Evolutionary conservation across 2,329 filamentous ascomycete species (phyloP), one percentile per base, ranked within the genome.

Genomic region (Claviceps cyperi): DNA sequence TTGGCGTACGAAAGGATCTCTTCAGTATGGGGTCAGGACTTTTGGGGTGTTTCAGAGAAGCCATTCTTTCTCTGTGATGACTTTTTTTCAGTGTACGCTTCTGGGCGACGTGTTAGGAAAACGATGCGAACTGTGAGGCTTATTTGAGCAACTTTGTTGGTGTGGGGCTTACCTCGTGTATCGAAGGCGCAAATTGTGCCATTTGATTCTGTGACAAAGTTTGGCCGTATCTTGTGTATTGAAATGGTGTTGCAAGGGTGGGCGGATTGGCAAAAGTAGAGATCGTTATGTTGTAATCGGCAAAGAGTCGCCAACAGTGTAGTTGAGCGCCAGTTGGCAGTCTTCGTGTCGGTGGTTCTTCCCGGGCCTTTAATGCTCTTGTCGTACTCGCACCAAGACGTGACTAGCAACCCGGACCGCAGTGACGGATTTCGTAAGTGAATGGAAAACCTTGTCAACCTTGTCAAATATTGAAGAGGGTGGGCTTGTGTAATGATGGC

Each of bases 1-100:
- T 71, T 57, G 74, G 69, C 43, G 71, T 73, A 54, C 74, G 74
- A 60, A 73, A 64, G 46, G 73, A 70, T 57, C 72, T 71, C 60
- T 74, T 75, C 51, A 71, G 57, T 54, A 68, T 68, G 58, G 67
- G 46, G 19, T 52, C 48, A 35, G 57, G 50, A 47, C 67, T 66
- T 54, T 64, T 65, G 54, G 65, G 63, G 52, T 45, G 46, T 39
- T 51, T 47, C 22, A 49, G 28, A 13, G 49, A 49, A 7, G 37
- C 49, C 51, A 49, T 49, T 13, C 45, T 51, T 11, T 24, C 36
- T 24, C 49, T 49, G 14, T 39, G 43, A 19, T 44, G 21, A 19
- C 46, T n/a, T 24, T 40, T 51, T 14, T 17, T 43, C 7, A 37
- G 40, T 5, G 21, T 19, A 7, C 43, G 8, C 9, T 43, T 46